Percentiles rank a stretch among this genome's conserved stretches.
These are phyloP conservation scores for Telfairia occidentalis DNA, from an alignment of 331 rosid genomes.

Conservation along the genomic window DNA sequence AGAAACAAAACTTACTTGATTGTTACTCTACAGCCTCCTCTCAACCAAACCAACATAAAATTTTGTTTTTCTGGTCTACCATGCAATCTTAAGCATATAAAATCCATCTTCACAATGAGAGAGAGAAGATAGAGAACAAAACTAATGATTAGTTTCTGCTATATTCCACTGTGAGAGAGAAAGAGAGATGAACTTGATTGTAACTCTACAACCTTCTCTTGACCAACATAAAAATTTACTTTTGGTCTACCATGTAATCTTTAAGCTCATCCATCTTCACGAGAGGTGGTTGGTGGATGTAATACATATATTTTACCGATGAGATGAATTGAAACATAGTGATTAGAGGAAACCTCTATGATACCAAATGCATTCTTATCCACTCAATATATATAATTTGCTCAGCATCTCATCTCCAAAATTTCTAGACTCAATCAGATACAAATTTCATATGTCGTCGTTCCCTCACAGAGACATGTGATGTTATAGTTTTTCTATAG, in stretches of 20 bases:
- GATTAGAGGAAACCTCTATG: neutral
- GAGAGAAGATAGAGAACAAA: too few relatives aligned
- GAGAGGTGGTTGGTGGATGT: neutral
- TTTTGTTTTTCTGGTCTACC: too few relatives aligned
- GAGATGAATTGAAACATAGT: neutral
- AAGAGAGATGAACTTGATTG: neutral
- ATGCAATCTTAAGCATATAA: too few relatives aligned
- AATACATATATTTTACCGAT: neutral
- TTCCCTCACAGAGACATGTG: neutral
- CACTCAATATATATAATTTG: neutral
- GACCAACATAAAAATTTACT: neutral
- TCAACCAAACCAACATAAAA: too few relatives aligned
- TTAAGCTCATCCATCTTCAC: neutral
- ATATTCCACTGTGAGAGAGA: neutral
- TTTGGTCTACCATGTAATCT: neutral
- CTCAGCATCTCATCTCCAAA: constrained; percentile 1
- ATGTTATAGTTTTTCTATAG: neutral
- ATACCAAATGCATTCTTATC: neutral
- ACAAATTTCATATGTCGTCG: constrained; percentile 5
- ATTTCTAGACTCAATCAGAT: neutral
- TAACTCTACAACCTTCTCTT: neutral
- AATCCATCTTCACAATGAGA: too few relatives aligned
- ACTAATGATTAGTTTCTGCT: too few relatives aligned
- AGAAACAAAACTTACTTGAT: too few relatives aligned
- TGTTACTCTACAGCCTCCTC: too few relatives aligned